Evolutionary conservation across 164 flowering plant genomes (phyloP).

Genomic region (Kalanchoe fedtschenkoi): DNA sequence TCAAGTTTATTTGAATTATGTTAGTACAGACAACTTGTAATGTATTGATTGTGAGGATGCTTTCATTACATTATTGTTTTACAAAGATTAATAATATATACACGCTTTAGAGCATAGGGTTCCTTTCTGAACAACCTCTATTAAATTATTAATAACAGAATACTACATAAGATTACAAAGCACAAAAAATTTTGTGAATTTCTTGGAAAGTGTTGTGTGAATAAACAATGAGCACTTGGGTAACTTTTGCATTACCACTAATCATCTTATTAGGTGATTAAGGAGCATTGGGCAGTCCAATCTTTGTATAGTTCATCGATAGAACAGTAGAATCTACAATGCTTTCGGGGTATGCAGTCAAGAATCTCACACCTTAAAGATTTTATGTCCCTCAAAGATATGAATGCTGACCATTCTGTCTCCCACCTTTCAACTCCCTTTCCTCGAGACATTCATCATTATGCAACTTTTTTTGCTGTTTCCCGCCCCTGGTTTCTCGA

Average conservation of each 20-base stretch:
- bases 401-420: conserved; percentile 3
- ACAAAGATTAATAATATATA: background rate
- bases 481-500: background rate
- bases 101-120: conserved; percentile 2
- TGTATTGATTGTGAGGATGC: background rate
- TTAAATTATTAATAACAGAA: background rate
- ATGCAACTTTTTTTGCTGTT: background rate
- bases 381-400: background rate
- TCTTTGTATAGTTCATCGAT: no score
- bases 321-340: background rate
- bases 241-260: background rate
- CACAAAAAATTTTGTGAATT: background rate
- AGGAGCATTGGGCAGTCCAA: conserved; percentile 4
- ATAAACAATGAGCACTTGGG: background rate
- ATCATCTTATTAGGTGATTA: background rate
- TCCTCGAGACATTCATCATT: background rate
- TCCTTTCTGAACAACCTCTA: background rate
- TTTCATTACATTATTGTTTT: background rate
- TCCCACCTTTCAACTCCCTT: background rate
- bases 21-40: background rate
- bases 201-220: background rate
- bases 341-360: background rate
- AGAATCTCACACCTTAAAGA: background rate
- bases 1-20: background rate
- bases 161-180: background rate